Base-by-base conservation (phyloP, 495 filamentous ascomycete genomes). In the Pyrenula massariospora region DNA sequence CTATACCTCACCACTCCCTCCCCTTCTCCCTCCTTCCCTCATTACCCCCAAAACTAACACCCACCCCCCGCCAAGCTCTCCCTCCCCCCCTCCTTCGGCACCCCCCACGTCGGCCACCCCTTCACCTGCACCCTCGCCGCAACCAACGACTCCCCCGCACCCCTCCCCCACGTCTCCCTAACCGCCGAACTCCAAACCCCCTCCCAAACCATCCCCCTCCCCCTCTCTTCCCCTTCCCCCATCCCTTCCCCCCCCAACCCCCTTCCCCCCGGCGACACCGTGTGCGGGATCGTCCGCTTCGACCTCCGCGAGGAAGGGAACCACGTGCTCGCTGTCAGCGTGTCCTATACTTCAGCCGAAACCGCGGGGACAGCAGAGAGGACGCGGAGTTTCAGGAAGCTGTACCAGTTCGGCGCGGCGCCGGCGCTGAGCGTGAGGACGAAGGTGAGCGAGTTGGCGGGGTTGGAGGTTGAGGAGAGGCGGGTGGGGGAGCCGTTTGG, bases 381-480 rank as follows among this genome's bases (percentile, higher is more conserved):
- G 47, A 83, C 86, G 22, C 75, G 94, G 58, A 95, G 88, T 12
- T 98, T 97, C 66, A 75, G 92, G 59, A 98, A 98, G 69, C 70
- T 98, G 58, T 98, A 98, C 67, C 94, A 97, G 68, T 98, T 98
- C 65, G 84, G 91, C 22, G 92, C 91, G 52, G 89, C 92, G 69
- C 84, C 85, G 55, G 88, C 88, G 60, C 71, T 98, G 57, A 87
- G 91, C 55, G 91, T 98, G 22, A 74, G 93, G 56, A 96, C 93
- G 0, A 98, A 98, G 65, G 78, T 85, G 0, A 86, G 84, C 5
- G 73, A 79, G 22, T 60, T 95, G 57, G 65, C 74, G 24, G 65
- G 69, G 1, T 51, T 68, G 51, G 72, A 74, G 42, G 63, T 74
- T 3, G 66, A 73, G 1, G 77, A 76, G 53, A 76, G 74, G 56